Conservation (phyloP, 2,329 filamentous ascomycete genomes). For the Ceratocystis colombiana region DNA sequence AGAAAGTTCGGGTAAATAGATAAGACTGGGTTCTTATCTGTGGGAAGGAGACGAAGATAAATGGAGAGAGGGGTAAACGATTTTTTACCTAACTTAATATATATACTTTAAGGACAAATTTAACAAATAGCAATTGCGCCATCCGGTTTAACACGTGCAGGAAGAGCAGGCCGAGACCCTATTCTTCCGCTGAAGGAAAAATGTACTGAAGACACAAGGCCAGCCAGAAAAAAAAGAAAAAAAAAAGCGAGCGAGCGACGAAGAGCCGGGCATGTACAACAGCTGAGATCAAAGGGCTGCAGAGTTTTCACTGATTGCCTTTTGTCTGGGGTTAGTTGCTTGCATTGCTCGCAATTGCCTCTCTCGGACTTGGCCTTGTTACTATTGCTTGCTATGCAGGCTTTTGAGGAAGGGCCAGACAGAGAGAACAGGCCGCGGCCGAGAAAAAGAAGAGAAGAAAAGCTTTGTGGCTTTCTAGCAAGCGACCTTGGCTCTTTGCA, state of each 20-base stretch:
- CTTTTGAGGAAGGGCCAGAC: not conserved
- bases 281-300: not conserved
- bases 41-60: too few relatives aligned
- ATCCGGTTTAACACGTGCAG: not conserved
- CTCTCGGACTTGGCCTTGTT: slow-evolving; percentile 3
- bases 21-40: too few relatives aligned
- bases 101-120: too few relatives aligned
- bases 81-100: too few relatives aligned
- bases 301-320: not conserved
- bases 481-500: too few relatives aligned
- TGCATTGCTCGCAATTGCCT: not conserved
- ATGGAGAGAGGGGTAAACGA: too few relatives aligned
- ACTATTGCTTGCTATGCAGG: not conserved
- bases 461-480: too few relatives aligned
- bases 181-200: not conserved
- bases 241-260: not conserved
- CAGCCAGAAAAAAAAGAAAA: not conserved
- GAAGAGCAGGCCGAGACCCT: not conserved
- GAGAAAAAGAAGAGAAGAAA: not conserved
- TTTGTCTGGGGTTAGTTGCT: not conserved
- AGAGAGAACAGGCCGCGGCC: slow-evolving; percentile 7
- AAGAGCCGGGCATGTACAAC: not conserved
- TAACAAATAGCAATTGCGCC: slow-evolving; percentile 9
- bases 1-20: too few relatives aligned
- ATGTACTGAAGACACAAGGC: not conserved